Percentiles rank a stretch among this genome's conserved stretches.
Conservation (phyloP, 331 rosid species). For the Spiraea crenata region DNA sequence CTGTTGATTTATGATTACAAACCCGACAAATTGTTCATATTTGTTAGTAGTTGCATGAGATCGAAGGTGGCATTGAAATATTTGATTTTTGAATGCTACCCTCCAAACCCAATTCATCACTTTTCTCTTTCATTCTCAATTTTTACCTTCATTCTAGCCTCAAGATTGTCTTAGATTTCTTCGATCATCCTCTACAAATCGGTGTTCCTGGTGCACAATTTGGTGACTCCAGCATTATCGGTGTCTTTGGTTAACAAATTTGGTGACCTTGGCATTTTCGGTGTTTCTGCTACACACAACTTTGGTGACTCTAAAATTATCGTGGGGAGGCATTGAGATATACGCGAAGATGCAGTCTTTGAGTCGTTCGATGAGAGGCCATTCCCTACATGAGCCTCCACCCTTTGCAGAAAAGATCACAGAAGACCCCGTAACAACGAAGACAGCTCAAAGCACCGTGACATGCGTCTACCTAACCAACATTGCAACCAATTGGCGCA, state of each 20-base stretch:
- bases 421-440: conserved; percentile 59
- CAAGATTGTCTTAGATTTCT: neutral
- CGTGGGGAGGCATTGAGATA: neutral
- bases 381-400: conserved; percentile 37
- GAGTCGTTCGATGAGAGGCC: conserved; percentile 49
- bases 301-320: conserved; percentile 3
- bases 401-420: conserved; percentile 53
- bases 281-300: neutral
- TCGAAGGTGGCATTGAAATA: conserved; percentile 13
- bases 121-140: neutral
- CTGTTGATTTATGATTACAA: neutral
- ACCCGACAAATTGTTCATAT: neutral
- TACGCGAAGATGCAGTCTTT: conserved; percentile 41
- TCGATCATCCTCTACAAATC: neutral
- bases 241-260: neutral
- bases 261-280: neutral
- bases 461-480: conserved; percentile 59
- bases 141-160: neutral
- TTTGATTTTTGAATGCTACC: neutral
- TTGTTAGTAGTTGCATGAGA: conserved; percentile 6
- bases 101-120: neutral
- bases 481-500: conserved; percentile 57
- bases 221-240: neutral
- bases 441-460: conserved; percentile 72
- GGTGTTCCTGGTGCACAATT: neutral